Evolutionary conservation across 306 rosid species (phyloP).

Genomic region (Begonia fuchsioides): DNA sequence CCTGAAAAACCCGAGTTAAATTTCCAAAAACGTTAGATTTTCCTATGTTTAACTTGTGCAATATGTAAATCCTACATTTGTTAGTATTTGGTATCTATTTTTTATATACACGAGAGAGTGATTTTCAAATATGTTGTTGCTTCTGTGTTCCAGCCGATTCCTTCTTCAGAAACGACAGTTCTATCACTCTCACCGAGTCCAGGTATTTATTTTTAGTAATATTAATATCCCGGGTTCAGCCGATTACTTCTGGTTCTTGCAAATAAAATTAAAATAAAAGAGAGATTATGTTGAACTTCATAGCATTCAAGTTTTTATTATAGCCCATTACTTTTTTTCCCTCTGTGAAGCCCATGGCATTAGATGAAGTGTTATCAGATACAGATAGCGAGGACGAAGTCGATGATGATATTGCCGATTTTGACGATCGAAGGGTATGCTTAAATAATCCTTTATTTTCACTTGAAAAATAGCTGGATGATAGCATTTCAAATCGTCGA

Average conservation of each 20-base stretch:
- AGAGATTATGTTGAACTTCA: too few relatives aligned
- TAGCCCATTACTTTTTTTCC: background rate
- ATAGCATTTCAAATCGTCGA: constrained; percentile 15
- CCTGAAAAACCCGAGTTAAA: too few relatives aligned
- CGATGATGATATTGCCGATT: constrained; percentile 85
- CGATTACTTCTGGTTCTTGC: too few relatives aligned
- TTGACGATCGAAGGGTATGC: constrained; percentile 92
- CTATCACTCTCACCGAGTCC: constrained; percentile 98
- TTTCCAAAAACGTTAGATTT: too few relatives aligned
- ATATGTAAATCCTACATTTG: too few relatives aligned
- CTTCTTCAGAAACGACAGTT: constrained; percentile 93
- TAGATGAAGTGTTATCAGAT: constrained; percentile 78
- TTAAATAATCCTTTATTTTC: constrained; percentile 4
- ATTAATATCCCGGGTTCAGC: background rate
- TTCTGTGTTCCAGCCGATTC: constrained; percentile 46
- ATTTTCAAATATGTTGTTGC: background rate
- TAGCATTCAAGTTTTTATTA: background rate
- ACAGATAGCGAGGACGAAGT: constrained; percentile 90
- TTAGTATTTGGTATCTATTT: too few relatives aligned
- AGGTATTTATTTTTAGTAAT: constrained; percentile 36
- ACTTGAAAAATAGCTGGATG: background rate
- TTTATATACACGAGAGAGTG: too few relatives aligned
- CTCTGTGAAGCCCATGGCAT: constrained; percentile 68
- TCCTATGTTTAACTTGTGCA: too few relatives aligned
- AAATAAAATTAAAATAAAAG: too few relatives aligned